These are phyloP conservation scores for Zizania palustris DNA, from an alignment of 202 grass and related monocot genomes.

Conservation along the genomic window DNA sequence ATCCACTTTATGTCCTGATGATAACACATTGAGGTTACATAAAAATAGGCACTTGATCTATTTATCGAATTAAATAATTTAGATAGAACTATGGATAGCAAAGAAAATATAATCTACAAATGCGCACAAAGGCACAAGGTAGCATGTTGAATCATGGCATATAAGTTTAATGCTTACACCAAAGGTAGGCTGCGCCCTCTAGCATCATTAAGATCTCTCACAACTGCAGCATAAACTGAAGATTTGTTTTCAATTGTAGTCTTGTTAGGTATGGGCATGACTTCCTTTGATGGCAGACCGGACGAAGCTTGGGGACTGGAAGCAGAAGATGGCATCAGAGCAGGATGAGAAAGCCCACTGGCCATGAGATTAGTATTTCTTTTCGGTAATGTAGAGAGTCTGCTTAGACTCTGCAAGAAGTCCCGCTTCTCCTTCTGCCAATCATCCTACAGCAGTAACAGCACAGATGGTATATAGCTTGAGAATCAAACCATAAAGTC, in stretches of 20 bases:
- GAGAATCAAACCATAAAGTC: slow-evolving; percentile 25
- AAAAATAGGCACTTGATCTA: slow-evolving; percentile 21
- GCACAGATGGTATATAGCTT: slow-evolving; percentile 31
- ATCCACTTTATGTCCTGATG: not conserved
- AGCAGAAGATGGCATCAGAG: slow-evolving; percentile 59
- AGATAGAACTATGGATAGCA: slow-evolving; percentile 17
- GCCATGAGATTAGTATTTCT: slow-evolving; percentile 58
- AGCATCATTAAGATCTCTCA: slow-evolving; percentile 85
- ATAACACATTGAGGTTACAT: slow-evolving; percentile 27
- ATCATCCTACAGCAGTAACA: slow-evolving; percentile 91
- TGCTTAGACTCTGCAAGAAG: slow-evolving; percentile 91
- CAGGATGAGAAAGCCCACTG: slow-evolving; percentile 51
- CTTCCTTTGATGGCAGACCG: slow-evolving; percentile 51
- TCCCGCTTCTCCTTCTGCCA: slow-evolving; percentile 97
- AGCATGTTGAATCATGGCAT: slow-evolving; percentile 30
- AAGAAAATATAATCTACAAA: not conserved
- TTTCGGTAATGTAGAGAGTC: slow-evolving; percentile 88
- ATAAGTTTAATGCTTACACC: slow-evolving; percentile 57
- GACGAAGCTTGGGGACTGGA: slow-evolving; percentile 65
- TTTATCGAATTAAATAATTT: slow-evolving; percentile 28
- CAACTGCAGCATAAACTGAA: slow-evolving; percentile 77
- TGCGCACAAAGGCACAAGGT: not conserved
- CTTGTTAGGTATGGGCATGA: slow-evolving; percentile 74
- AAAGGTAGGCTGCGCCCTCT: slow-evolving; percentile 74
- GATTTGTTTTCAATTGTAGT: slow-evolving; percentile 91